Evolutionary conservation across 805 yeast genomes (phyloP).

Genomic region (Starmerella cellae): DNA sequence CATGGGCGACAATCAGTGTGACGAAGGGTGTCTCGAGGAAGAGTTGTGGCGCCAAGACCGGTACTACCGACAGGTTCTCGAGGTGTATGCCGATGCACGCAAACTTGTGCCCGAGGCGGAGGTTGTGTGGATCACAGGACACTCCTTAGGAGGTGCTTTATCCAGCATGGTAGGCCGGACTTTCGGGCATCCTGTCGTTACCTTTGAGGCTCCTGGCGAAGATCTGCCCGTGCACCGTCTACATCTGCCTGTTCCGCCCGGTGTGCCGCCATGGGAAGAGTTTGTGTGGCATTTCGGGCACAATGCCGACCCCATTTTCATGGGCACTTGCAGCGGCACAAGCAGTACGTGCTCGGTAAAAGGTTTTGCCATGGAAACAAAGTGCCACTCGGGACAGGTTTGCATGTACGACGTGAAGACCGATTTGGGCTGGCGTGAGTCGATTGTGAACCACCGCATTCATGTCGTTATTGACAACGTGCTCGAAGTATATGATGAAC

Average conservation of each 20-base stretch:
- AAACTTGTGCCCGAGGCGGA: conserved; percentile 47
- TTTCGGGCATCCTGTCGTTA: conserved; percentile 76
- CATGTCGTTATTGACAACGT: conserved; percentile 81
- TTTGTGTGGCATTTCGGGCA: conserved; percentile 92
- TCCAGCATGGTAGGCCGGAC: conserved; percentile 75
- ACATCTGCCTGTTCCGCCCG: conserved; percentile 89
- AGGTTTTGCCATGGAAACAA: conserved; percentile 95
- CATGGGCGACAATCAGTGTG: conserved; percentile 57
- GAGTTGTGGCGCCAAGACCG: conserved; percentile 63
- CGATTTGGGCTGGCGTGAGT: conserved; percentile 86
- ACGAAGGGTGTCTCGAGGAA: conserved; percentile 70
- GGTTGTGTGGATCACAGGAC: conserved; percentile 85
- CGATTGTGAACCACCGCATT: conserved; percentile 74
- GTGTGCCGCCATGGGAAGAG: conserved; percentile 61
- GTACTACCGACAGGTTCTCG: conserved; percentile 68
- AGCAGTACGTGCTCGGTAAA: conserved; percentile 77
- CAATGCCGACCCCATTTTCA: conserved; percentile 90
- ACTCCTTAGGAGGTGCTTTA: conserved; percentile 84
- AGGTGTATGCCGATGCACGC: conserved; percentile 62
- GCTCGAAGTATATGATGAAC: conserved; percentile 54
- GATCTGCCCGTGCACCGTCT: conserved; percentile 65
- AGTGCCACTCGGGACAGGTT: conserved; percentile 79
- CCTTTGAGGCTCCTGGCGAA: conserved; percentile 92
- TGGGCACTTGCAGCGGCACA: conserved; percentile 96
- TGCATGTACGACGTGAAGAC: conserved; percentile 82